These are phyloP conservation scores for Ajuga reptans DNA, from an alignment of 305 asterid species.

Conservation along the genomic window DNA sequence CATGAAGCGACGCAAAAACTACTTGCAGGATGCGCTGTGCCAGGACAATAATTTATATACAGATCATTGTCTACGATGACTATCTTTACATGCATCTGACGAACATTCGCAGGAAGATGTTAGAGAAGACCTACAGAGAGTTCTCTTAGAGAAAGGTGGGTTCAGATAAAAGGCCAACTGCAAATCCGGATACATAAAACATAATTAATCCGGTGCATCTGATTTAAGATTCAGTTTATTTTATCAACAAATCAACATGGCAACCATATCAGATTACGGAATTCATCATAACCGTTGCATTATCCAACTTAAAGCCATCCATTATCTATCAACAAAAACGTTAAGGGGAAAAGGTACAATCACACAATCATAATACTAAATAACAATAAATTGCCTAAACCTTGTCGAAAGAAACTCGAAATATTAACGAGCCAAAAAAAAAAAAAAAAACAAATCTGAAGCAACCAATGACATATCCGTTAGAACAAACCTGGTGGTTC, in stretches of 20 bases:
- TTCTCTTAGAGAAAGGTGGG: neutral
- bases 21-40: neutral
- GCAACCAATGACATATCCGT: neutral
- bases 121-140: neutral
- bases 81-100: neutral
- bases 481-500: slow-evolving; percentile 22
- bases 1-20: neutral
- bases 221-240: neutral
- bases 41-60: neutral
- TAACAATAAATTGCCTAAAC: neutral
- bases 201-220: neutral
- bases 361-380: neutral
- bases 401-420: neutral
- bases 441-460: neutral
- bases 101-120: neutral
- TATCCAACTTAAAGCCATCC: neutral
- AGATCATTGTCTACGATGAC: neutral
- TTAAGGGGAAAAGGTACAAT: neutral
- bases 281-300: neutral
- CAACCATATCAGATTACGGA: neutral
- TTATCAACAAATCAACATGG: neutral
- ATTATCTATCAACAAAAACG: neutral
- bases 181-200: neutral
- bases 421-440: neutral
- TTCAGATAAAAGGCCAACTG: neutral